Conservation (phyloP, 2,329 filamentous ascomycete genomes). For the Penicillium sp. region DNA sequence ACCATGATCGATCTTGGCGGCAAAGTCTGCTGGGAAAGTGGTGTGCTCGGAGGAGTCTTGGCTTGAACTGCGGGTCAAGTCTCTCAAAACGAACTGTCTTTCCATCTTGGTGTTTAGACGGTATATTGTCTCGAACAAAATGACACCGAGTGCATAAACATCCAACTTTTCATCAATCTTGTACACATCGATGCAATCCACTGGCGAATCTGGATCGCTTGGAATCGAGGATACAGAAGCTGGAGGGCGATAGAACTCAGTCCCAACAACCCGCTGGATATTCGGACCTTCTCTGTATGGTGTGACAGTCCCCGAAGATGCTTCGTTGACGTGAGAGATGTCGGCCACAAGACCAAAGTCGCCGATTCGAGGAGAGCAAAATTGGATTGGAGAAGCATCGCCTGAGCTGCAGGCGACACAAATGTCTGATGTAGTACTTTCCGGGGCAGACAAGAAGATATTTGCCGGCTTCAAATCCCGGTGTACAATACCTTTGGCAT, state of each 20-base stretch:
- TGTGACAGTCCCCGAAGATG: constrained; percentile 20
- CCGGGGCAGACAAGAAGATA: constrained; percentile 61
- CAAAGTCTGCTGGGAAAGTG: constrained; percentile 41
- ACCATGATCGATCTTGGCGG: constrained; percentile 39
- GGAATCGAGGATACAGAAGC: constrained; percentile 12
- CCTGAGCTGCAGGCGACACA: constrained; percentile 49
- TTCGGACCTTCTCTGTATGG: constrained; percentile 23
- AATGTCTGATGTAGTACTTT: constrained; percentile 49
- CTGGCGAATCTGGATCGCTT: neutral
- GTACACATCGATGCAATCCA: constrained; percentile 23
- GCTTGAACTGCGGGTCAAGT: constrained; percentile 36
- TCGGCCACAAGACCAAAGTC: constrained; percentile 68
- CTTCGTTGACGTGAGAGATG: constrained; percentile 45
- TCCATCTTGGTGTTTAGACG: constrained; percentile 56
- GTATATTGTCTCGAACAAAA: constrained; percentile 63
- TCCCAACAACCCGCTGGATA: constrained; percentile 56
- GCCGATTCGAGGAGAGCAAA: constrained; percentile 63
- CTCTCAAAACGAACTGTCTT: constrained; percentile 45
- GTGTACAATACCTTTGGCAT: constrained; percentile 62
- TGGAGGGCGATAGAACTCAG: constrained; percentile 63
- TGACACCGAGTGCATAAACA: constrained; percentile 63
- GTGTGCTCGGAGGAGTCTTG: constrained; percentile 15
- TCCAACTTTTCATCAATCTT: constrained; percentile 57
- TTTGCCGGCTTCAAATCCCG: constrained; percentile 70
- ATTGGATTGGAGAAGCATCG: constrained; percentile 34